Evolutionary conservation across 164 flowering plant species (phyloP), one percentile per base, ranked within the genome.

Genomic region (Paratinospora sagittata): DNA sequence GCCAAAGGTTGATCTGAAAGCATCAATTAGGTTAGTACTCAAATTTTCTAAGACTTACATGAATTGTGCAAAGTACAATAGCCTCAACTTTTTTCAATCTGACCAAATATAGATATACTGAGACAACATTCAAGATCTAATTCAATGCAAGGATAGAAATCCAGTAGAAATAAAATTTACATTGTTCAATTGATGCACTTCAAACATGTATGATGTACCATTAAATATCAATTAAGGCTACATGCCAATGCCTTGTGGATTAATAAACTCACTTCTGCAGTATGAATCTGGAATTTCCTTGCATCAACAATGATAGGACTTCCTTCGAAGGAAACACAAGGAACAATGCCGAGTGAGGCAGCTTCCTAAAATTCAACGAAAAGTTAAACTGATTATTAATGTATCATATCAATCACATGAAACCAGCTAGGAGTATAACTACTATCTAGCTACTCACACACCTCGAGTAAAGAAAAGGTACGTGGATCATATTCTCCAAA

Each of bases 401-500:
- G 13, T 0, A 10, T 30, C 13, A 33, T 62, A 63, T 64, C 41
- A 7, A 39, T 17, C n/a, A 45, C 34, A 63, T 3, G 4, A 49
- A 27, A 11, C 65, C 9, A 58, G 33, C 55, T 68, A 66, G 67
- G 24, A 34, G 4, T 4, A 26, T 12, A n/a, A 17, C 8, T 14
- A 67, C 21, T 11, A 23, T 6, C 47, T 69, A 78, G 70, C 26
- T 74, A 30, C 37, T 27, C 27, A 74, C 88, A 70, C 17, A 90
- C 97, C 98, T 94, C 93, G 63, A 92, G 81, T 77, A 94, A 72
- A 69, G 97, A 89, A 76, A 90, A 87, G 24, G 98, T 87, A 74
- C 95, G 89, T 68, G 95, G 88, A 66, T 92, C 97, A 71, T 89
- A 94, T 78, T 92, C 95, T 67, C 92, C 97, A 81, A 94, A 94